Conservation (phyloP, 768 basidiomycete genomes). For the Neoboletus brunneissimus region DNA sequence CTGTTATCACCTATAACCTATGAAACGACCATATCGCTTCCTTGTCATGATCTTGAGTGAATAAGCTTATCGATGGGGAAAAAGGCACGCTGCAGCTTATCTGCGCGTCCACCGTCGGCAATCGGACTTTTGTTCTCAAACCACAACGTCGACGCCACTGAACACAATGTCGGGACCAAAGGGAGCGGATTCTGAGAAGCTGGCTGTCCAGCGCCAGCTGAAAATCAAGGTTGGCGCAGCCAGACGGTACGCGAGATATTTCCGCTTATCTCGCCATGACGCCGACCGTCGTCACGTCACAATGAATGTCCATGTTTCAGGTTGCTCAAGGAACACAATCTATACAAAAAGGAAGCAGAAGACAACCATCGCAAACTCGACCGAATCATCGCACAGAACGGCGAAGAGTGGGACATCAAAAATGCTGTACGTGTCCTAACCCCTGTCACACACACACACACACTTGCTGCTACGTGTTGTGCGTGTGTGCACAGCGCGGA, state of each 20-base stretch:
- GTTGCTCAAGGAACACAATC: constrained; percentile 61
- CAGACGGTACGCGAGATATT: constrained; percentile 49
- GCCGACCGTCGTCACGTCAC: constrained; percentile 14
- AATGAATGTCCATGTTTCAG: constrained; percentile 34
- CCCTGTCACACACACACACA: constrained; percentile 4
- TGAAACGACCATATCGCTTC: constrained; percentile 25
- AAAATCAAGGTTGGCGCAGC: constrained; percentile 72
- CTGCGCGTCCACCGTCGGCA: background rate
- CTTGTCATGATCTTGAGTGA: background rate
- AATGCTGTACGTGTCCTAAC: constrained; percentile 55
- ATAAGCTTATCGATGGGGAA: constrained; percentile 9
- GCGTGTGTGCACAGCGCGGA: constrained; percentile 27
- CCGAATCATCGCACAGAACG: constrained; percentile 55
- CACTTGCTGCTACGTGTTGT: constrained; percentile 16
- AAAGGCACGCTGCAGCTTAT: background rate
- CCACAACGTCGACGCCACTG: constrained; percentile 9
- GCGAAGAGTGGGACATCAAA: constrained; percentile 75
- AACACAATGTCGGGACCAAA: constrained; percentile 16
- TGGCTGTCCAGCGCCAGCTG: constrained; percentile 57
- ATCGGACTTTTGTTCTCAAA: constrained; percentile 1
- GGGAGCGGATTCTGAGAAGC: constrained; percentile 17
- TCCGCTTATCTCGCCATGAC: constrained; percentile 14
- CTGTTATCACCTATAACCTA: constrained; percentile 25
- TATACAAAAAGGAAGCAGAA: constrained; percentile 66
- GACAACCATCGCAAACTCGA: constrained; percentile 58